These are phyloP conservation scores for Chlamydomonas sp. DNA, from an alignment of 139 green algal genomes.

Conservation along the genomic window DNA sequence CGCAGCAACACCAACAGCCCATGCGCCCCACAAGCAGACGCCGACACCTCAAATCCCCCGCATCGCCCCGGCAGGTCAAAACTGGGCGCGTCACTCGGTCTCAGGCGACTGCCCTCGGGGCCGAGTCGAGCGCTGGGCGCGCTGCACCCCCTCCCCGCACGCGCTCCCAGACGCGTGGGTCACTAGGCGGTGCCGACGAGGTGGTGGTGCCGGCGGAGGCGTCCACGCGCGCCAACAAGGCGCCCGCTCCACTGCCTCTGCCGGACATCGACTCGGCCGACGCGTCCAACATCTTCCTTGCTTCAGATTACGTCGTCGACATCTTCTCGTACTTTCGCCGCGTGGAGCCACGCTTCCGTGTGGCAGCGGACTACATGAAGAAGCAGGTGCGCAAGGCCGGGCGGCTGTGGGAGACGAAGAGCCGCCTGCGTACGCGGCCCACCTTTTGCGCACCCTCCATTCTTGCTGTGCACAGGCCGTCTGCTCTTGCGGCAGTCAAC, in stretches of 20 bases:
- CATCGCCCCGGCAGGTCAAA: too few species aligned
- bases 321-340: slow-evolving; percentile 87
- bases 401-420: background rate
- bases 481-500: too few species aligned
- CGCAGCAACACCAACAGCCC: too few species aligned
- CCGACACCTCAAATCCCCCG: too few species aligned
- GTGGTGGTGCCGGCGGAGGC: slow-evolving; percentile 41
- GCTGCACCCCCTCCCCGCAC: too few species aligned
- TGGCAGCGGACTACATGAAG: slow-evolving; percentile 63
- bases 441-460: too few species aligned
- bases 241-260: slow-evolving; percentile 30
- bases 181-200: slow-evolving; percentile 54
- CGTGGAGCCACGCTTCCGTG: slow-evolving; percentile 55
- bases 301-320: slow-evolving; percentile 80
- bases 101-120: background rate
- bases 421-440: too few species aligned
- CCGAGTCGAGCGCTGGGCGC: too few species aligned
- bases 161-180: slow-evolving; percentile 22
- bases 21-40: too few species aligned
- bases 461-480: too few species aligned
- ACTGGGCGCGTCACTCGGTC: too few species aligned
- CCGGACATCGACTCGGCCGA: slow-evolving; percentile 78
- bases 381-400: background rate
- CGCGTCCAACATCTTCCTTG: slow-evolving; percentile 62
- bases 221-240: background rate